Evolutionary conservation across 345 rosid species (phyloP), one percentile per base, ranked within the genome.

Genomic region (Gossypium turneri): DNA sequence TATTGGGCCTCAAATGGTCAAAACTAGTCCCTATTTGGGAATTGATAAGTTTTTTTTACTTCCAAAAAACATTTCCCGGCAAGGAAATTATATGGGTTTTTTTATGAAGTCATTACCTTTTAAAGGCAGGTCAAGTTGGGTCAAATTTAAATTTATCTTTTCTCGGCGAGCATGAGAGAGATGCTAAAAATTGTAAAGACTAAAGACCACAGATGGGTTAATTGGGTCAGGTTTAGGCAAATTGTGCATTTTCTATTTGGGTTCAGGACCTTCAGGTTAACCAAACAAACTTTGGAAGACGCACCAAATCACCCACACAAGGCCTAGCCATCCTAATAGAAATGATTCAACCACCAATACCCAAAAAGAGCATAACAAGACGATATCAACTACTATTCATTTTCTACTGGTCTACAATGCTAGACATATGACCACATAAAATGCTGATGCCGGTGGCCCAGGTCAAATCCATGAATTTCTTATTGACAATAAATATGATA

Each of bases 371-470:
- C 56, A 51, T 51, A 44, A 24, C 52, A 48, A 29, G 29, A 48
- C 15, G 17, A 51, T 17, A 51, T 73, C 34, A 78, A 70, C 66
- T 38, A 74, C 44, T 24, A 51, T 50, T 62, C 51, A 13, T 41
- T 53, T 68, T 58, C 71, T 69, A 65, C 22, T 9, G 2, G 16
- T 48, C 50, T 55, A 45, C 64, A 43, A 62, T 55, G 44, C 47
- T 57, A 50, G 53, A n/a, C 65, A 70, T 27, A 20, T 51, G 48
- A 41, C 41, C n/a, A 45, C 15, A 48, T 52, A 70, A 75, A 81
- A 72, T 38, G 55, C 70, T 17, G 16, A 44, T 51, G 60, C 60
- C 47, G 41, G 41, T 5, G 7, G 41, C 41, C 7, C 41, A 5
- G 7, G 45, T 51, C 51, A 55, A 25, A 41, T 57, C 12, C 13